Evolutionary conservation across 176 grass and related monocot species (phyloP).

Genomic region (Rhynchospora pubera): DNA sequence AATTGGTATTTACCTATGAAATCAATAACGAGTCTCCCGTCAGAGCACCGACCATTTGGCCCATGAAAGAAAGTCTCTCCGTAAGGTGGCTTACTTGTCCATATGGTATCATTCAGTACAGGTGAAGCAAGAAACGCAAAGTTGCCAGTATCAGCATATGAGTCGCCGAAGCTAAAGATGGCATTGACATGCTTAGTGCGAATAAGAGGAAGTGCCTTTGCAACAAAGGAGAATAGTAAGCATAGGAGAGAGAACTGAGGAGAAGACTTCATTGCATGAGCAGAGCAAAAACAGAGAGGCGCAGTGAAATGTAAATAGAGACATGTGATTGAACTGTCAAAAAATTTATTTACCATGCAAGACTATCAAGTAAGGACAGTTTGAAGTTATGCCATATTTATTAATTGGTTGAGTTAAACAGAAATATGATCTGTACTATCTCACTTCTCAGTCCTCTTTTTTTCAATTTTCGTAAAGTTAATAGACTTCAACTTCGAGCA

Average conservation of each 20-base stretch:
- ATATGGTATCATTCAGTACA: background rate
- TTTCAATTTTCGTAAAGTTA: background rate
- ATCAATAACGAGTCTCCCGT: constrained; percentile 21
- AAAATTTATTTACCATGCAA: background rate
- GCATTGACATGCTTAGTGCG: background rate
- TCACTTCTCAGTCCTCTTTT: background rate
- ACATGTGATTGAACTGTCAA: background rate
- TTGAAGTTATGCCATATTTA: background rate
- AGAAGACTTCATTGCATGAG: constrained; percentile 12
- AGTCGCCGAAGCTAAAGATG: constrained; percentile 27
- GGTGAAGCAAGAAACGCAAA: constrained; percentile 10
- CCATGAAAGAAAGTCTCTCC: constrained; percentile 20
- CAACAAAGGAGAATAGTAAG: background rate
- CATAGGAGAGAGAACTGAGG: background rate
- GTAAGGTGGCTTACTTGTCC: constrained; percentile 2
- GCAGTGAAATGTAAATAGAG: constrained; percentile 7
- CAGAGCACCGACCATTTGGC: constrained; percentile 14
- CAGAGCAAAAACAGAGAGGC: background rate
- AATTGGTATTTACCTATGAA: background rate
- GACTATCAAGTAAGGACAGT: background rate
- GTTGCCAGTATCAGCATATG: constrained; percentile 25
- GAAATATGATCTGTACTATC: background rate
- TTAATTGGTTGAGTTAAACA: background rate
- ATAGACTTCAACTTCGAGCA: background rate
- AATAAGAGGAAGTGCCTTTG: background rate